Base-by-base conservation (phyloP, 441 rosid genomes). In the Omphalea diandra region DNA sequence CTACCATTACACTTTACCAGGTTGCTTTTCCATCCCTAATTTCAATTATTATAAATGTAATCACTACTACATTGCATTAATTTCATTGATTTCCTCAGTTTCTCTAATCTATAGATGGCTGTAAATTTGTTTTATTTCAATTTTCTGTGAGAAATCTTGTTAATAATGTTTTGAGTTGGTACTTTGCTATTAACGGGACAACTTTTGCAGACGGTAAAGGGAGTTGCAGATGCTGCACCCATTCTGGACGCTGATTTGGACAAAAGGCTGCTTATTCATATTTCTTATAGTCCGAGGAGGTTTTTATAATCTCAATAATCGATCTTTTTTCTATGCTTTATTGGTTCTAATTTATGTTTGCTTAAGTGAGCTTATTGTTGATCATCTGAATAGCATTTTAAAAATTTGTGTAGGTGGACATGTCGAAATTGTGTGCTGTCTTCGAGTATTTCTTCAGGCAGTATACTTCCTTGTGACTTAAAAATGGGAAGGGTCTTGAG, bases 211-310 rank as follows among this genome's bases (percentile, higher is more conserved):
- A 84, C 92, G 9, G 80, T 88, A 6, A 90, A 87, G 68, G 90
- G 65, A 63, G 87, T 87, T 56, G 86, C 92, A 3, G 93, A 82
- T 49, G 98, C 94, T 33, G 84, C 87, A 44, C 82, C 84, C 10
- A 57, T 78, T 69, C 75, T 75, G 54, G 90, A 82, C 70, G 76
- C 84, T 71, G 83, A 68, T 33, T 66, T 65, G 32, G 87, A 83
- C 70, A 92, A 87, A 74, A 83, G 90, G 70, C 79, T 91, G 72
- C 91, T 91, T 40, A 64, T 94, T 72, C 97, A 91, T 68, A 90
- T 94, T 69, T 82, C 84, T 74, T 94, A 86, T 76, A 88, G 97
- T 81, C 98, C 98, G 22, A 83, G 91, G 82, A 91, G 97, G 98
- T 90, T 81, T 15, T 53, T n/a, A n/a, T n/a, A n/a, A n/a, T n/a